phyloP scores from a whole-genome alignment of 1,139 yeast species.

The Arxiozyma bovina region DNA sequence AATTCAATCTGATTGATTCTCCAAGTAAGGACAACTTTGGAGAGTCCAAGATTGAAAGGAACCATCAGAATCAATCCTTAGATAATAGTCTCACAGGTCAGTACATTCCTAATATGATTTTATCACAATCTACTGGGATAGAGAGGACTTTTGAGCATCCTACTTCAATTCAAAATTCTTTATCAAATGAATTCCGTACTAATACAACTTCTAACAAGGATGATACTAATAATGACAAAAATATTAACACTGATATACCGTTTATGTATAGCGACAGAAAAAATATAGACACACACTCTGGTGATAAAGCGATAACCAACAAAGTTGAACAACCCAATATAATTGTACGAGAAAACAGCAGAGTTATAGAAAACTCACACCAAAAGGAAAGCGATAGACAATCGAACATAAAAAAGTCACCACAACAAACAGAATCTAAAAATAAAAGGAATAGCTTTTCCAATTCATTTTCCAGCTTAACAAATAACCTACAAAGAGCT shows the following conservation, averaged over 20 bases:
- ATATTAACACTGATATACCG: background rate
- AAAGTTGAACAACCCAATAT: background rate
- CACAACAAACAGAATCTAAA: background rate
- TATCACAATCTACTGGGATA: slow-evolving; percentile 45
- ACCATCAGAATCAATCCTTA: background rate
- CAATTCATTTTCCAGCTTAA: slow-evolving; percentile 27
- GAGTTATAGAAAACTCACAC: background rate
- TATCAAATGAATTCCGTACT: slow-evolving; percentile 5
- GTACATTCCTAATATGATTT: slow-evolving; percentile 34
- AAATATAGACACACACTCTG: background rate
- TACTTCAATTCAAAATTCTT: slow-evolving; percentile 29
- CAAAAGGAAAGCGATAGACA: background rate
- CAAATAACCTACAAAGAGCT: slow-evolving; percentile 23
- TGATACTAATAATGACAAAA: background rate
- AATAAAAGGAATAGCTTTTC: slow-evolving; percentile 16
- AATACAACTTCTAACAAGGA: background rate
- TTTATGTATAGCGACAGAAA: background rate
- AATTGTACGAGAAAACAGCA: background rate
- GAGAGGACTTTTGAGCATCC: slow-evolving; percentile 35
- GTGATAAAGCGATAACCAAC: background rate
- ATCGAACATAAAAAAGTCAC: background rate
- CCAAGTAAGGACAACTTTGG: background rate
- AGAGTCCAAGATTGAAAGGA: background rate
- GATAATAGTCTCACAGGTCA: slow-evolving; percentile 15
- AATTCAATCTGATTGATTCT: background rate